Evolutionary conservation across 1,284 basidiomycete species (phyloP).

Genomic region (Pseudozyma thailandica): DNA sequence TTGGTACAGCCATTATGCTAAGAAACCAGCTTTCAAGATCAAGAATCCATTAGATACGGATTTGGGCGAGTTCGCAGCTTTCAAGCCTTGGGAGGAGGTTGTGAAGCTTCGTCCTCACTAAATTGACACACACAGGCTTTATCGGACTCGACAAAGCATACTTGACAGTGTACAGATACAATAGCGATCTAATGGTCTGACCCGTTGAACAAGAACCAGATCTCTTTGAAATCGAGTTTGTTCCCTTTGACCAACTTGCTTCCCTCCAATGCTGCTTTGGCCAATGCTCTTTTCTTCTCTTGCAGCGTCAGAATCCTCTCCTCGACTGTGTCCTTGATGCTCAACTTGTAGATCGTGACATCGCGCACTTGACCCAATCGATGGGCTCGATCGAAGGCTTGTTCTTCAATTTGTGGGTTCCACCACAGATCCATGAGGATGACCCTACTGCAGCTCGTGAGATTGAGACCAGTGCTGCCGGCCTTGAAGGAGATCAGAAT

Average conservation of each 20-base stretch:
- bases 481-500: conserved; percentile 98
- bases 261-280: conserved; percentile 85
- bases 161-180: background rate
- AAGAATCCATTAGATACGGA: conserved; percentile 10
- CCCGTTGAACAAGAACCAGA: conserved; percentile 50
- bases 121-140: background rate
- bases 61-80: conserved; percentile 11
- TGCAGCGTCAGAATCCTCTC: conserved; percentile 81
- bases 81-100: conserved; percentile 12
- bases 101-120: conserved; percentile 9
- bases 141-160: background rate
- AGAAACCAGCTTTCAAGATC: conserved; percentile 7
- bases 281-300: conserved; percentile 82
- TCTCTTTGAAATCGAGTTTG: conserved; percentile 36
- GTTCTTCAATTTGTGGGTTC: conserved; percentile 74
- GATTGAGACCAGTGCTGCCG: conserved; percentile 90
- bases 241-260: conserved; percentile 82
- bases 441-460: conserved; percentile 93
- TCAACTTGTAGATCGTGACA: conserved; percentile 93
- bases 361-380: conserved; percentile 85
- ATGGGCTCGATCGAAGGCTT: conserved; percentile 93
- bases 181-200: conserved; percentile 6
- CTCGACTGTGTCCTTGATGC: conserved; percentile 87
- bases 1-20: conserved; percentile 1
- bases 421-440: conserved; percentile 95